A percentile compares a stretch with the other conserved stretches of the same genome.
phyloP scores from a whole-genome alignment of 305 asterid species.

The Plantago lanceolata region DNA sequence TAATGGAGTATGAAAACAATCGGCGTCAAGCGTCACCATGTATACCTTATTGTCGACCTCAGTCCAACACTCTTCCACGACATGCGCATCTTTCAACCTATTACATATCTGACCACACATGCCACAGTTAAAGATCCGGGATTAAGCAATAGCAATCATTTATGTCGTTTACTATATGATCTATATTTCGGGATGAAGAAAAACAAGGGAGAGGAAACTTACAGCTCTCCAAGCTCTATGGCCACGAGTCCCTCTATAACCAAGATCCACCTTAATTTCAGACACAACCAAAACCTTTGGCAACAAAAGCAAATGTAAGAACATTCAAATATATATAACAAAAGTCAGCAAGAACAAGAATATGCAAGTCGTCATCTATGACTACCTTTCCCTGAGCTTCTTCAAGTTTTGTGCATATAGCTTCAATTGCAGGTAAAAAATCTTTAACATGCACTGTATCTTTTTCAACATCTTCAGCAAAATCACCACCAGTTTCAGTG shows the following conservation, averaged over 20 bases:
- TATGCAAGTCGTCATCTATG: conserved; percentile 19
- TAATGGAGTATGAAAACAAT: conserved; percentile 11
- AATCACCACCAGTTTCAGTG: conserved; percentile 45
- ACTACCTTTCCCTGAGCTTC: conserved; percentile 77
- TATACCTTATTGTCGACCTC: conserved; percentile 68
- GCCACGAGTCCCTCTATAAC: conserved; percentile 61
- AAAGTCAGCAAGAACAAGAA: too few relatives aligned
- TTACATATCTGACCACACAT: conserved; percentile 50
- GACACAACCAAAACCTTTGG: conserved; percentile 79
- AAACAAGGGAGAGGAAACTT: conserved; percentile 16
- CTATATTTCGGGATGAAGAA: conserved; percentile 6
- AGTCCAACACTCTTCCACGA: conserved; percentile 68
- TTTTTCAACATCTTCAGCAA: conserved; percentile 38
- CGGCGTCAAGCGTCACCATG: conserved; percentile 25
- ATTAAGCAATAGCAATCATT: conserved; percentile 16
- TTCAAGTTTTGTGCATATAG: conserved; percentile 80
- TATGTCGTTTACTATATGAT: conserved; percentile 16
- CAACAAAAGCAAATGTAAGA: conserved; percentile 24
- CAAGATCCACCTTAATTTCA: conserved; percentile 76
- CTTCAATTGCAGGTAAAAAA: conserved; percentile 69
- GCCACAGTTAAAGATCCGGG: conserved; percentile 26
- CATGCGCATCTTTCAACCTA: conserved; percentile 76
- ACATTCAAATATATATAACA: too few relatives aligned
- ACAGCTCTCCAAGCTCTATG: conserved; percentile 91
- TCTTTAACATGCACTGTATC: conserved; percentile 70